A percentile compares a stretch with the other conserved stretches of the same genome.
phyloP scores from a whole-genome alignment of 1,284 basidiomycete genomes.

The Ceratobasidium sp. region DNA sequence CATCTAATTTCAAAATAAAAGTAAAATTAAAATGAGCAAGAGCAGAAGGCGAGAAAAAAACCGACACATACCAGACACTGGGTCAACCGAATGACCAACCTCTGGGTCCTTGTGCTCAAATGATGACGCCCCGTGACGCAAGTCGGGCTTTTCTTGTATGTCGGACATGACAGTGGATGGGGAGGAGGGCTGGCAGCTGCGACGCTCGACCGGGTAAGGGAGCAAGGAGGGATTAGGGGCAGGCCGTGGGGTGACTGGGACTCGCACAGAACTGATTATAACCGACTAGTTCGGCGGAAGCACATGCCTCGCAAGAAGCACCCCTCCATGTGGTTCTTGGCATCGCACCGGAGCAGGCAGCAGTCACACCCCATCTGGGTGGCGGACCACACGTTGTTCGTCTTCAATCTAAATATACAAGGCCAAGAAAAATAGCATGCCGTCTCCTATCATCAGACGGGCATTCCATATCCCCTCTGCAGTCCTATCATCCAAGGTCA shows the following conservation, averaged over 20 bases:
- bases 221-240: slow-evolving; percentile 42
- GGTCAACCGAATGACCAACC: slow-evolving; percentile 38
- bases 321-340: slow-evolving; percentile 8
- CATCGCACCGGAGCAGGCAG: not conserved
- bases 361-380: not conserved
- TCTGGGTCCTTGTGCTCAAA: slow-evolving; percentile 42
- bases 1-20: not conserved
- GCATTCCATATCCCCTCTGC: too few species aligned
- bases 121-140: not conserved
- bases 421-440: too few species aligned
- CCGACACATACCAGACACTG: slow-evolving; percentile 3
- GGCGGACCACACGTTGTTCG: not conserved
- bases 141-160: slow-evolving; percentile 22
- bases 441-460: too few species aligned
- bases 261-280: not conserved
- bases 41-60: not conserved
- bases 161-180: slow-evolving; percentile 35
- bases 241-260: slow-evolving; percentile 27
- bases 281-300: slow-evolving; percentile 2
- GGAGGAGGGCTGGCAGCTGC: slow-evolving; percentile 37
- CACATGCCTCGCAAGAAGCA: slow-evolving; percentile 16
- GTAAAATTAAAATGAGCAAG: not conserved
- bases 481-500: not conserved
- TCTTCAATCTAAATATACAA: too few species aligned
- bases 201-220: slow-evolving; percentile 40